Evolutionary conservation across 495 filamentous ascomycete species (phyloP), one percentile per base, ranked within the genome.

Genomic region (Daldinia loculata): DNA sequence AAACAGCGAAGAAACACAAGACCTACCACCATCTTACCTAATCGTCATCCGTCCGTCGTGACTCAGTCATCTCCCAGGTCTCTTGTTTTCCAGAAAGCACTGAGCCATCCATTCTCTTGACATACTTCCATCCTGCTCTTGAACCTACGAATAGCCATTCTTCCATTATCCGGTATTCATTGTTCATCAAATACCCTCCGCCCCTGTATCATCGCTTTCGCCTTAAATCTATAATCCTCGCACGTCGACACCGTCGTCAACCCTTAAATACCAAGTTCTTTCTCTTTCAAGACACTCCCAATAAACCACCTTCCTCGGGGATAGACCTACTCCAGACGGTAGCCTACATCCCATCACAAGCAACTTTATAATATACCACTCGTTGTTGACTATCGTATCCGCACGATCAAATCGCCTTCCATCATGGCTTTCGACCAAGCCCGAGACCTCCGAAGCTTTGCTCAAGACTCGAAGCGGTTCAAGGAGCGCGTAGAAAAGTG

Each of bases 401-500:
- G 34, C 12, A 17, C 56, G 17, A 63, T 11, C 12, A 55, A 36
- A 45, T 17, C 56, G 39, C 59, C 52, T 34, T 17, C 11, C 41
- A 74, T 36, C 57, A 78, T 78, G 76, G 70, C 75, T 52, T 77
- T 65, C 59, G 70, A 82, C 55, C 82, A 74, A 34, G 56, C 70
- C 41, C 73, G 82, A 36, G 83, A 84, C 70, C 68, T 84, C 48
- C 82, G 83, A 69, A 78, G 80, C 71, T 75, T 72, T 43, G 73
- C 75, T 51, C 75, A 78, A 59, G 80, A 81, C 70, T 78, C 76
- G 68, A 83, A 82, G 77, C 81, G 82, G 58, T 66, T 60, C 78
- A 84, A 83, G 73, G 79, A 83, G 66, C 76, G 77, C 8, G 57
- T 58, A 14, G 57, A 71, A 41, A 84, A 84, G 72, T 84, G 83